Conservation (phyloP, 2,329 filamentous ascomycete genomes). For the Colletotrichum spaethianum region DNA sequence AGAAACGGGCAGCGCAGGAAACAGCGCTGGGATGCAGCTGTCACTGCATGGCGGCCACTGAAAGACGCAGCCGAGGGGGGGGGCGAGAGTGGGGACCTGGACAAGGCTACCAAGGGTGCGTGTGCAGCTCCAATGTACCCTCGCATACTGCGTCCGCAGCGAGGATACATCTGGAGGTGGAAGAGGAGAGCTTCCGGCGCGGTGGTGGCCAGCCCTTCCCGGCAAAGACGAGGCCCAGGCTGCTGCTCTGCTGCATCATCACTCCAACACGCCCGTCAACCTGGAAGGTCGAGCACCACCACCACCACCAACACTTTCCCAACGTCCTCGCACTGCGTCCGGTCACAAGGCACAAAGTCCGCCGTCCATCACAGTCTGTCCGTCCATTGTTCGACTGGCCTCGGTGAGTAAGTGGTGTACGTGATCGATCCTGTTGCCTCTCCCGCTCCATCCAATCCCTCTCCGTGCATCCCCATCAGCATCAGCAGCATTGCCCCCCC, state of each 20-base stretch:
- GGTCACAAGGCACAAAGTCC: background rate
- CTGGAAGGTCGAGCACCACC: background rate
- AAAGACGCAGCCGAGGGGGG: slow-evolving; percentile 3
- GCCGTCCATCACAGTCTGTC: background rate
- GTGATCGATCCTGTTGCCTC: slow-evolving; percentile 16
- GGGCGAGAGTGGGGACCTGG: background rate
- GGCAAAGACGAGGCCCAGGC: slow-evolving; percentile 33
- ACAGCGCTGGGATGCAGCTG: slow-evolving; percentile 25
- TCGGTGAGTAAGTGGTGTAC: slow-evolving; percentile 14
- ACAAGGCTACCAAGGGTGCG: slow-evolving; percentile 38
- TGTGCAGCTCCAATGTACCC: slow-evolving; percentile 3
- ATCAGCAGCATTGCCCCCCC: background rate
- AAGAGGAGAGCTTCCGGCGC: background rate
- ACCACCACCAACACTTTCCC: background rate
- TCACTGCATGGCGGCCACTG: background rate
- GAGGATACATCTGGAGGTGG: background rate
- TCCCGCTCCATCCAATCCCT: background rate
- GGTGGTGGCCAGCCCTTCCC: slow-evolving; percentile 32
- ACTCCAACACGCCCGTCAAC: slow-evolving; percentile 11
- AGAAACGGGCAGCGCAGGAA: background rate
- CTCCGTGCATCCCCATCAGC: background rate
- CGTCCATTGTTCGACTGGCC: background rate
- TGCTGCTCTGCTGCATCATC: slow-evolving; percentile 39
- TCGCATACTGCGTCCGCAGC: background rate
- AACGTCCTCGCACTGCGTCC: background rate